A percentile compares a stretch with the other conserved stretches of the same genome.
phyloP scores from a whole-genome alignment of 2,329 filamentous ascomycete genomes.

The Aspergillus chevalieri region DNA sequence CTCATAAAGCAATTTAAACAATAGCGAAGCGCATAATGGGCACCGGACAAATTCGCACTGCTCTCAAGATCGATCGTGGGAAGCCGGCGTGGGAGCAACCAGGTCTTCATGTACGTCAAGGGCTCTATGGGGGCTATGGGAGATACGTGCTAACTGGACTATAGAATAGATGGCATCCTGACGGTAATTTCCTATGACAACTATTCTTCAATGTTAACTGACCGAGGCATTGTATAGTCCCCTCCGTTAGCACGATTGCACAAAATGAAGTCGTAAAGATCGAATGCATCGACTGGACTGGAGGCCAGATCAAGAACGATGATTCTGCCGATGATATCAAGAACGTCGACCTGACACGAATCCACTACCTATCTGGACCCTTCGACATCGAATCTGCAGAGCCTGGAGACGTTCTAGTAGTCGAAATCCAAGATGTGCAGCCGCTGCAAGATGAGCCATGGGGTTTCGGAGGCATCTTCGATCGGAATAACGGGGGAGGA shows the following conservation, averaged over 20 bases:
- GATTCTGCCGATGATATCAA: slow-evolving; percentile 84
- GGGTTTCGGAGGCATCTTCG: slow-evolving; percentile 84
- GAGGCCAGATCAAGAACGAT: slow-evolving; percentile 79
- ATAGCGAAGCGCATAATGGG: slow-evolving; percentile 24
- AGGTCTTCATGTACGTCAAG: slow-evolving; percentile 59
- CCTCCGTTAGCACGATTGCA: slow-evolving; percentile 64
- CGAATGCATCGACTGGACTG: slow-evolving; percentile 76
- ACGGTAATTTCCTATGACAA: slow-evolving; percentile 52
- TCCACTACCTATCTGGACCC: slow-evolving; percentile 84
- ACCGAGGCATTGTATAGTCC: slow-evolving; percentile 51
- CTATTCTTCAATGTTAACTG: neutral
- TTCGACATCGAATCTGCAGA: slow-evolving; percentile 81
- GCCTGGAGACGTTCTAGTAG: slow-evolving; percentile 75
- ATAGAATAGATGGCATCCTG: slow-evolving; percentile 89
- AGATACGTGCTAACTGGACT: slow-evolving; percentile 3
- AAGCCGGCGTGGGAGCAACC: slow-evolving; percentile 65
- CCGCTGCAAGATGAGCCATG: slow-evolving; percentile 78
- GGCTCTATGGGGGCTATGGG: neutral
- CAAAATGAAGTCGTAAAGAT: slow-evolving; percentile 88
- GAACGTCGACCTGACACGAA: slow-evolving; percentile 73
- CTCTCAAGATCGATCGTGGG: slow-evolving; percentile 66
- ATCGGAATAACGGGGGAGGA: slow-evolving; percentile 74
- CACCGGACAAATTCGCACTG: slow-evolving; percentile 55
- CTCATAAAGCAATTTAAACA: neutral
- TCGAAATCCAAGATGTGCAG: slow-evolving; percentile 91